Conservation (phyloP, 2,329 filamentous ascomycete genomes). For the Curvularia hawaiiensis region DNA sequence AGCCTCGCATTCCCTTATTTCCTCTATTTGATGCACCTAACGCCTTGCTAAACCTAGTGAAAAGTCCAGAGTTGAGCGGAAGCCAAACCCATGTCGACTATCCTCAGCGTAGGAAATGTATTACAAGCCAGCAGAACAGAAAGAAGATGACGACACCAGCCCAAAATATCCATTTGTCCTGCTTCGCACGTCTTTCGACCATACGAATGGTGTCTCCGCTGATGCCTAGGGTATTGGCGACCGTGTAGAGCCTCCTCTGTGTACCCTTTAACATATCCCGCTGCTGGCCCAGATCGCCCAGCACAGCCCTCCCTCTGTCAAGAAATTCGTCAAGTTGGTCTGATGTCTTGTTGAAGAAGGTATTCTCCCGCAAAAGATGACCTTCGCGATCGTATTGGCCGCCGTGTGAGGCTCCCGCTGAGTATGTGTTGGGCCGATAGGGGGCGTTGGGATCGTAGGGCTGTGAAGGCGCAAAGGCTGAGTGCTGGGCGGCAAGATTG, state of each 20-base stretch:
- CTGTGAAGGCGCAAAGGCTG: slow-evolving; percentile 40
- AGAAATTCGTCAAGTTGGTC: slow-evolving; percentile 91
- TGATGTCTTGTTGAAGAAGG: slow-evolving; percentile 82
- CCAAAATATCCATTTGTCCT: slow-evolving; percentile 99
- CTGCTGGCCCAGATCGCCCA: slow-evolving; percentile 87
- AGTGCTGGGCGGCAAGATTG: slow-evolving; percentile 29
- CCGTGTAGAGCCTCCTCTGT: slow-evolving; percentile 86
- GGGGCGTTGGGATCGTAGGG: slow-evolving; percentile 39
- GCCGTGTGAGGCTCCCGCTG: slow-evolving; percentile 38
- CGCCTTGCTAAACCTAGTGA: neutral
- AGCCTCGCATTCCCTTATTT: neutral
- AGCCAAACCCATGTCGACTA: neutral
- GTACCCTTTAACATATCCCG: slow-evolving; percentile 94
- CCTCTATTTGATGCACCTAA: neutral
- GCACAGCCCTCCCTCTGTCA: slow-evolving; percentile 85
- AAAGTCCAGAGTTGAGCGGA: neutral
- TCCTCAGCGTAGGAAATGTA: slow-evolving; percentile 74
- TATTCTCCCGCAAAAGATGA: slow-evolving; percentile 87
- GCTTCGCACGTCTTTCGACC: slow-evolving; percentile 87
- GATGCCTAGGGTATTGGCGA: slow-evolving; percentile 91
- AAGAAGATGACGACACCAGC: slow-evolving; percentile 86
- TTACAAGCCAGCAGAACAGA: slow-evolving; percentile 85
- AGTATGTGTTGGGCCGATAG: slow-evolving; percentile 51
- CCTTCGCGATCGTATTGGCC: slow-evolving; percentile 72
- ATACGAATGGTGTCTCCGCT: slow-evolving; percentile 96